Base-by-base conservation (phyloP, 2,329 filamentous ascomycete genomes). In the Alternaria brassicae region DNA sequence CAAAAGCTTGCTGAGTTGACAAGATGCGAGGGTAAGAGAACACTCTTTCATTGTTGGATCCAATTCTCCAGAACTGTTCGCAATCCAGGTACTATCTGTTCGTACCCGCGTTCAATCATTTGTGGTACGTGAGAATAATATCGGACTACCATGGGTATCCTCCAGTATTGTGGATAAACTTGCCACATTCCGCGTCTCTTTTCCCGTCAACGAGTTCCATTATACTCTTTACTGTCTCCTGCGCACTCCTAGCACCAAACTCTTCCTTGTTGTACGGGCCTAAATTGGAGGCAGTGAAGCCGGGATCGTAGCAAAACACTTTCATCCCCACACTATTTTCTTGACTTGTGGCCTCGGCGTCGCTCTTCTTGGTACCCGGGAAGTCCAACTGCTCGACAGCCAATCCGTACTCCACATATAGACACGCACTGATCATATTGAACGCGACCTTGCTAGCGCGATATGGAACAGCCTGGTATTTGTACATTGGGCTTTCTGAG, bases 241-340 rank as follows among this genome's bases (percentile, higher is more conserved):
- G 65, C 4, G 74, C 70, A 32, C 71, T 70, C 60, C 73, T 72
- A 6, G 78, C 78, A 1, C 79, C 78, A 49, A 72, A 71, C 58
- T 77, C 76, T 2, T 62, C 63, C 34, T 63, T 76, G 41, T 79
- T 79, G 27, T 72, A 54, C 15, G 53, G 40, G 3, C 73, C 65
- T 19, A 81, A 40, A 53, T 78, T 77, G 3, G 70, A 74, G 12
- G 72, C 68, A 0, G 74, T 78, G 53, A 79, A 80, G 0, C 78
- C 78, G 0, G 78, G 79, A 62, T 75, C 74, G 48, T 72, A 80
- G 6, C 73, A 67, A 58, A 78, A 79, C 0, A 80, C 74, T 60
- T 77, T 81, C 57, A 79, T 72, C 1, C 40, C 49, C 32, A 32
- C 28, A 3, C 52, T 54, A 6, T 44, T 45, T 4, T 39, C 44